Base-by-base conservation (phyloP, 2,329 filamentous ascomycete species). In the Venturia oleaginea region DNA sequence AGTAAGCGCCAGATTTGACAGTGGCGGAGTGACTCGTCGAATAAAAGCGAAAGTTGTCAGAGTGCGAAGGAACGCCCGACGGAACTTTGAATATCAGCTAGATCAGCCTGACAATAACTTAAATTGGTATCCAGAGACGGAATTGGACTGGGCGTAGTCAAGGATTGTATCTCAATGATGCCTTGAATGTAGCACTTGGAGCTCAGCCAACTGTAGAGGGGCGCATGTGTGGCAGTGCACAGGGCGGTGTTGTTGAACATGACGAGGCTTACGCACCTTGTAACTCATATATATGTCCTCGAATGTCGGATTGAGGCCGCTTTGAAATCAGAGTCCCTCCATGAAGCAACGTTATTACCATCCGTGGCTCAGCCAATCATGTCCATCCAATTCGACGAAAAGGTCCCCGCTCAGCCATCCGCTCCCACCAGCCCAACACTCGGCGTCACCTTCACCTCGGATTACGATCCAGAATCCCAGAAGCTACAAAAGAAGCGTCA, bases 81-180 rank as follows among this genome's bases (percentile, higher is more conserved):
- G 51, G 1, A 8, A 32, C 24, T 57, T 19, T 15, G 51, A 57
- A 19, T 57, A 57, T 13, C 30, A 30, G 51, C 51, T 57, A 17
- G 10, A 17, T 15, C 11, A 27, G 22, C 51, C 51, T 57, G 51
- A 17, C 51, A 30, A 57, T 19, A 19, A 7, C 15, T 57, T 19
- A 15, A 57, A 57, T 19, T 57, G 51, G 51, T 57, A 34, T 34
- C 15, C 27, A 34, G 51, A 57, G 22, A 34, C 51, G 5, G 51
- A 57, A 17, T 34, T 57, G 51, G 51, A n/a, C 22, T 57, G 51
- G 51, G 51, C 51, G 27, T 57, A 55, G 51, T n/a, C n/a, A n/a
- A n/a, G 51, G 7, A 57, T 19, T 57, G 51, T 10, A 10, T n/a
- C n/a, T n/a, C n/a, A n/a, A n/a, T n/a, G n/a, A n/a, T n/a, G n/a